Evolutionary conservation across 1,139 yeast genomes (phyloP).

Genomic region (Kurtzmaniella quercitrusa): DNA sequence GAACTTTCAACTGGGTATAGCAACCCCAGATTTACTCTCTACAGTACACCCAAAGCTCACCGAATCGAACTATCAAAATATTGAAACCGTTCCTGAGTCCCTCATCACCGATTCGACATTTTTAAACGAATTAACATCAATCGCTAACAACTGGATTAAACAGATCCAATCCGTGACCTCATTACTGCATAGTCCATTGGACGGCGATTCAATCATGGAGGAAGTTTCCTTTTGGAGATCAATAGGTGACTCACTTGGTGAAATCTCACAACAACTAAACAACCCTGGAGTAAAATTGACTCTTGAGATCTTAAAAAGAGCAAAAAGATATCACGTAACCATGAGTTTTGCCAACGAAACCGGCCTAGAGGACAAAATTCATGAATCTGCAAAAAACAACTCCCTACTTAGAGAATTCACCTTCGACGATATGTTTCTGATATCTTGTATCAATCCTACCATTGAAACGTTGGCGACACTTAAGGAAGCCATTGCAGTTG

Average conservation of each 20-base stretch:
- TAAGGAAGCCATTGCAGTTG: conserved; percentile 38
- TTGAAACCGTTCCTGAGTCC: conserved; percentile 13
- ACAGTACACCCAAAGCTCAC: conserved; percentile 52
- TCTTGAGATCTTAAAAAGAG: conserved; percentile 57
- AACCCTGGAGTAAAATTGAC: conserved; percentile 55
- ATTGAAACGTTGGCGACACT: conserved; percentile 36
- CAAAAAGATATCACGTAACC: conserved; percentile 78
- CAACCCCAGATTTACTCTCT: conserved; percentile 58
- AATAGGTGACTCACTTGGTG: conserved; percentile 56
- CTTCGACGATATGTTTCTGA: conserved; percentile 51
- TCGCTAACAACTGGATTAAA: conserved; percentile 71
- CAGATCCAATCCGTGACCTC: conserved; percentile 57
- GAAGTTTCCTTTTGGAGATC: conserved; percentile 81
- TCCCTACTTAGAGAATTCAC: conserved; percentile 71
- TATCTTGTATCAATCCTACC: conserved; percentile 19
- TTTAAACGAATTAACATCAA: conserved; percentile 61
- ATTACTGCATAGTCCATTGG: conserved; percentile 47
- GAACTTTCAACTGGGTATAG: conserved; percentile 64
- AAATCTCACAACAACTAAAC: conserved; percentile 56
- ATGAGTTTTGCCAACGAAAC: conserved; percentile 70
- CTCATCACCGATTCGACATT: conserved; percentile 46
- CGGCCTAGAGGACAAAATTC: conserved; percentile 57
- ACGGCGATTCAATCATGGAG: conserved; percentile 56
- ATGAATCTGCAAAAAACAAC: conserved; percentile 51
- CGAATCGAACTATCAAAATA: conserved; percentile 10